Evolutionary conservation across 495 filamentous ascomycete genomes (phyloP), one percentile per base, ranked within the genome.

Genomic region (Aspergillus bertholletiae): DNA sequence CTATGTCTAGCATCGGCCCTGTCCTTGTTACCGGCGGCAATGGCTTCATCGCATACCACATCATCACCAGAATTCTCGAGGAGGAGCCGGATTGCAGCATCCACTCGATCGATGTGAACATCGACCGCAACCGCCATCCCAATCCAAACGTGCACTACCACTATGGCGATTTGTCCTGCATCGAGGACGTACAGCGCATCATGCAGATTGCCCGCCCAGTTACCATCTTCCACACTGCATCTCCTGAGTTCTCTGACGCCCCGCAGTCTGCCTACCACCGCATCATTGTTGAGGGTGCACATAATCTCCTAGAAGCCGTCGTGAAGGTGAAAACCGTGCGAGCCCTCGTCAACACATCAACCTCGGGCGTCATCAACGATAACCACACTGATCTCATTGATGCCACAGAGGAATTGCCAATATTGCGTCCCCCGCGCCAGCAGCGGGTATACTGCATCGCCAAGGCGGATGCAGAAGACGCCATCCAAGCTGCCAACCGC

Each of bases 211-310:
- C 53, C 1, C 35, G 37, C 8, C 53, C 53, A 0, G 23, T 34
- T 17, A 56, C 53, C 1, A 56, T 56, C 26, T 56, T 56, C 53
- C 53, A 56, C 28, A 56, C 53, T 11, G 53, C 53, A 20, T 56
- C 53, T 1, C 53, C 53, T 7, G 46, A 56, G 23, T 56, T 56
- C 53, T 56, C 53, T 27, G 46, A 50, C 37, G 35, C 22, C 24
- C 53, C 53, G 2, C 26, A 21, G 2, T 18, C 46, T 2, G 46
- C 53, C n/a, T 56, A 56, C 53, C 37, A 34, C 11, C 15, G n/a
- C 1, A 41, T 51, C 20, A 50, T 56, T 15, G 46, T 56, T 2
- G 24, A 23, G 7, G 53, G 53, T 12, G 37, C 53, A 2, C 37
- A 49, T 5, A 35, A 56, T 28, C 35, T 56, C 34, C 24, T 56